Evolutionary conservation across 495 filamentous ascomycete genomes (phyloP).

Genomic region (Jackrogersella minutella): DNA sequence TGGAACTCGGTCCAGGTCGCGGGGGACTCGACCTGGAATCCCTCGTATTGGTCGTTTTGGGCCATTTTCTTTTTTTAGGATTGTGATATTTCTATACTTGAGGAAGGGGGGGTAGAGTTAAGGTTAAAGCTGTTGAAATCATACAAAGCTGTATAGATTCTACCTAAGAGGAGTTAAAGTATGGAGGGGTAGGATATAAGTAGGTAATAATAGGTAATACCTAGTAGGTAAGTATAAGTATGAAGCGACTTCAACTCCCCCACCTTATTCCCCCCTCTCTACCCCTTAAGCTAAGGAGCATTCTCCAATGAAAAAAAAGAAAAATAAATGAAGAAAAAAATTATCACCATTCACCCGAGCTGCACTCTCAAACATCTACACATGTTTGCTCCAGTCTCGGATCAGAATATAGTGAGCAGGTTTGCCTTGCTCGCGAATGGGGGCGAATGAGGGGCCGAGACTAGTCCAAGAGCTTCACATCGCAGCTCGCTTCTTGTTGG

Average conservation of each 20-base stretch:
- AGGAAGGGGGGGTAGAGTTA: too few relatives aligned
- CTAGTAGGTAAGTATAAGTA: slow-evolving; percentile 6
- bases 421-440: not conserved
- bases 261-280: not conserved
- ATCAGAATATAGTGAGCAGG: too few relatives aligned
- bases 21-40: slow-evolving; percentile 63
- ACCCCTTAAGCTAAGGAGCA: not conserved
- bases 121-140: not conserved
- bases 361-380: not conserved
- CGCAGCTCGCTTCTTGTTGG: too few relatives aligned
- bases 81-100: not conserved
- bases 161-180: slow-evolving; percentile 19
- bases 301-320: not conserved
- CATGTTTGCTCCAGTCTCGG: too few relatives aligned
- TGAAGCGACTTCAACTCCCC: slow-evolving; percentile 10
- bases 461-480: slow-evolving; percentile 5
- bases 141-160: slow-evolving; percentile 6
- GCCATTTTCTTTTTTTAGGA: slow-evolving; percentile 31
- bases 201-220: not conserved
- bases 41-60: slow-evolving; percentile 50
- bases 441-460: slow-evolving; percentile 28
- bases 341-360: too few relatives aligned
- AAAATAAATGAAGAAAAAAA: not conserved
- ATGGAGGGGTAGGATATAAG: slow-evolving; percentile 1
- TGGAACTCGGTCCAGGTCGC: slow-evolving; percentile 62